These are phyloP conservation scores for Haplosporangium sp. DNA, from an alignment of 371 early-diverging fungal genomes.

Conservation along the genomic window DNA sequence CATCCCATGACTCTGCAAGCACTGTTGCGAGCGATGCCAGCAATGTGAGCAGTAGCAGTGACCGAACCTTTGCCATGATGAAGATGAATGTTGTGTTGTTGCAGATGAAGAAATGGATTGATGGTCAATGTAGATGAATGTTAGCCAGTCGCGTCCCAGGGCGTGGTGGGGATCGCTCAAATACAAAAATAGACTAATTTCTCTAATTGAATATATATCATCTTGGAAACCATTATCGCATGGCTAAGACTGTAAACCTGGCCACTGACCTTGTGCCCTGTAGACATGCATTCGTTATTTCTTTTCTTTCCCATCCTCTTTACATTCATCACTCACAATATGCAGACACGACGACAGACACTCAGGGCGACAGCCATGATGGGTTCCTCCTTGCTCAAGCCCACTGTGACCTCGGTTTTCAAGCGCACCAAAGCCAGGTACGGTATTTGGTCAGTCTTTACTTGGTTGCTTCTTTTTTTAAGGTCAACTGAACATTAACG, in stretches of 20 bases:
- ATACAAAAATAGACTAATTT: background rate
- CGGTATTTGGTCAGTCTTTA: background rate
- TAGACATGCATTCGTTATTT: background rate
- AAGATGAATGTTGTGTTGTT: background rate
- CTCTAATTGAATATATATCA: background rate
- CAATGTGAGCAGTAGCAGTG: slow-evolving; percentile 26
- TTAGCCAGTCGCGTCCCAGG: background rate
- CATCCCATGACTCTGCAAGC: slow-evolving; percentile 42
- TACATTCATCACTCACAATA: background rate
- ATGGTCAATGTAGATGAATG: slow-evolving; percentile 1
- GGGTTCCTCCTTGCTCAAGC: slow-evolving; percentile 9
- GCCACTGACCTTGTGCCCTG: too few species aligned
- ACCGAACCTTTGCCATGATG: slow-evolving; percentile 46
- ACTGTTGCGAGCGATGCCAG: slow-evolving; percentile 41
- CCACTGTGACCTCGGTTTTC: slow-evolving; percentile 26
- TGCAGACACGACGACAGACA: slow-evolving; percentile 34
- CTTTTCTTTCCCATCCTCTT: background rate
- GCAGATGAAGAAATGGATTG: slow-evolving; percentile 3
- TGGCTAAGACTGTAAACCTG: too few species aligned
- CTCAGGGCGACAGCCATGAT: background rate
- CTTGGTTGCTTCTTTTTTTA: background rate
- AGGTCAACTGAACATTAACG: slow-evolving; percentile 32
- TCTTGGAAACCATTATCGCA: too few species aligned
- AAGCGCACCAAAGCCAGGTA: slow-evolving; percentile 50
- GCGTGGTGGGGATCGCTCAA: background rate